Conservation (phyloP, 257 asterid species). For the Euphrasia confusa region DNA sequence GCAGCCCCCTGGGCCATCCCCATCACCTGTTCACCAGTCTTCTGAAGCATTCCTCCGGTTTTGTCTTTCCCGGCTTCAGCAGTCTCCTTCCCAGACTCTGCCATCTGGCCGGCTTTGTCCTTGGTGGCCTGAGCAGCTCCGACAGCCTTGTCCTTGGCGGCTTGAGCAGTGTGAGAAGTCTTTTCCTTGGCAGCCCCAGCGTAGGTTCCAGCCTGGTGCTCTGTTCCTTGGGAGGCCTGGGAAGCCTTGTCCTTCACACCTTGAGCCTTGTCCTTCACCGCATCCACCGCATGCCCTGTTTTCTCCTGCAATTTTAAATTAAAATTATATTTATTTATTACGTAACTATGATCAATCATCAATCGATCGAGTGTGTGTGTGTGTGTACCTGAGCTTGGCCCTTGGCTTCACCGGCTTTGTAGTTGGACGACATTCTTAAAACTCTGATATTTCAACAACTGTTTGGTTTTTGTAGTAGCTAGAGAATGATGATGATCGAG, state of each 20-base stretch:
- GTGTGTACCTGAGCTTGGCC: conserved; percentile 59
- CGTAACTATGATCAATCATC: too few species aligned
- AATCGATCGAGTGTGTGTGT: too few species aligned
- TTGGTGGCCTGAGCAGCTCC: conserved; percentile 56
- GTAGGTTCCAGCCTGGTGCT: conserved; percentile 31
- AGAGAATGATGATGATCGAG: too few species aligned
- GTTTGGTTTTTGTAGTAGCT: background rate
- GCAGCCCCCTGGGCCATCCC: conserved; percentile 51
- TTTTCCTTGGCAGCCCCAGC: conserved; percentile 30
- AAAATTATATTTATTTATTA: too few species aligned
- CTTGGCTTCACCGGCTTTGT: conserved; percentile 78
- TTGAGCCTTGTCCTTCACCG: conserved; percentile 47
- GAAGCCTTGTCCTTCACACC: conserved; percentile 45
- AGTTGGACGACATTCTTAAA: conserved; percentile 54
- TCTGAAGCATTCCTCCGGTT: conserved; percentile 59
- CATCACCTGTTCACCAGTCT: conserved; percentile 65
- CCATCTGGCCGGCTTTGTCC: conserved; percentile 59
- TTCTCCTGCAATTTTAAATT: conserved; percentile 72
- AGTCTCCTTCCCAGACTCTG: conserved; percentile 51
- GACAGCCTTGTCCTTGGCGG: conserved; percentile 46
- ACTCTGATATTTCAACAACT: too few species aligned
- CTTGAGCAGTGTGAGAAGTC: conserved; percentile 27
- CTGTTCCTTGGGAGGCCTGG: conserved; percentile 25
- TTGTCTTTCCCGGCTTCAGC: conserved; percentile 69
- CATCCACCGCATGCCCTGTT: conserved; percentile 49